Percentiles rank a stretch among this genome's conserved stretches.
Conservation (phyloP, 805 yeast species). For the Candida maris region DNA sequence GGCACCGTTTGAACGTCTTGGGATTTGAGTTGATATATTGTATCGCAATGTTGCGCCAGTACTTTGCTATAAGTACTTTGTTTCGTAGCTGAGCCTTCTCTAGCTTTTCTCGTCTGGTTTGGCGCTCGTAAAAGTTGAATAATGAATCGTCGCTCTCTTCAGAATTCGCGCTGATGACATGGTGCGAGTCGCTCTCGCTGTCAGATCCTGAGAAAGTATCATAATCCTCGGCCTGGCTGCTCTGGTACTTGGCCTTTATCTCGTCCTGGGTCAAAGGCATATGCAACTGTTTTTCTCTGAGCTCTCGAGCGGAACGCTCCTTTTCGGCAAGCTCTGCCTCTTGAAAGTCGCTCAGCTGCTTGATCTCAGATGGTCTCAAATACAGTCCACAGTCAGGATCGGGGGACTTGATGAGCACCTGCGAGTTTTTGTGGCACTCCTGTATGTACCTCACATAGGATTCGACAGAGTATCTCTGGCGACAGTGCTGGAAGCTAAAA, state of each 20-base stretch:
- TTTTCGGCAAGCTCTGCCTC: slow-evolving; percentile 9
- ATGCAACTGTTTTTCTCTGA: slow-evolving; percentile 3
- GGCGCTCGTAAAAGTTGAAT: slow-evolving; percentile 24
- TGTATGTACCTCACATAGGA: slow-evolving; percentile 66
- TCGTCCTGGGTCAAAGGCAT: slow-evolving; percentile 19
- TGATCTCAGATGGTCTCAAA: slow-evolving; percentile 42
- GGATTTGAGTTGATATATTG: slow-evolving; percentile 50
- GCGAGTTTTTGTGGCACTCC: slow-evolving; percentile 38
- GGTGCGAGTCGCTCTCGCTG: slow-evolving; percentile 6
- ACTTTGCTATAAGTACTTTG: slow-evolving; percentile 31
- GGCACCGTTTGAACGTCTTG: slow-evolving; percentile 67
- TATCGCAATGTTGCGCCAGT: slow-evolving; percentile 42
- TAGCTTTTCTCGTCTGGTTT: slow-evolving; percentile 18
- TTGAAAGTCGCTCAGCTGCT: slow-evolving; percentile 22
- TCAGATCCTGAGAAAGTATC: neutral
- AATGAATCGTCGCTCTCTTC: slow-evolving; percentile 11
- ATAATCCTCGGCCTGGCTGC: slow-evolving; percentile 6
- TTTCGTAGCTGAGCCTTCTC: slow-evolving; percentile 23
- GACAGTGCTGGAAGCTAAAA: slow-evolving; percentile 56
- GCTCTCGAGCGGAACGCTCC: slow-evolving; percentile 6
- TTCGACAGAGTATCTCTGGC: slow-evolving; percentile 62
- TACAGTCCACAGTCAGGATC: slow-evolving; percentile 48
- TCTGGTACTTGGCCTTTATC: slow-evolving; percentile 20
- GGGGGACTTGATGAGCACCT: slow-evolving; percentile 61
- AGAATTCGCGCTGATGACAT: slow-evolving; percentile 7